Percentiles rank a stretch among this genome's conserved stretches.
These are phyloP conservation scores for Penicillium verhagenii DNA, from an alignment of 495 filamentous ascomycete species.

Conservation along the genomic window DNA sequence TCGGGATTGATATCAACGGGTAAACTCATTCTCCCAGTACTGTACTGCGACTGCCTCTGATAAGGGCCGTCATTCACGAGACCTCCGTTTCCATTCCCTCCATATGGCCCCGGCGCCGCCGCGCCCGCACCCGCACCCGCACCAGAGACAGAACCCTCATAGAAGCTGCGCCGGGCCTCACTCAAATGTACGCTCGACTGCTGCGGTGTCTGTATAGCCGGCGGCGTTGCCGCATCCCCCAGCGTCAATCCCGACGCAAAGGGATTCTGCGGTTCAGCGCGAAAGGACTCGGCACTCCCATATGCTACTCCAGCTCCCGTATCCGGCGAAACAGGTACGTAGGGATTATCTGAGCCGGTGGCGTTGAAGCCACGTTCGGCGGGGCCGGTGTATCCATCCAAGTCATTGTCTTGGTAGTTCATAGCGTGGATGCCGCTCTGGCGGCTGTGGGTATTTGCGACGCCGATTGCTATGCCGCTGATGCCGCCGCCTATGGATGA, in stretches of 20 bases:
- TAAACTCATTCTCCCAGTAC: conserved; percentile 45
- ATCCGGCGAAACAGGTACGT: conserved; percentile 30
- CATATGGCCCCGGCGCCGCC: conserved; percentile 24
- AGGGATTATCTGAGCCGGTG: conserved; percentile 45
- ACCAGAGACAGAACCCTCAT: conserved; percentile 29
- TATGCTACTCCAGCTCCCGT: conserved; percentile 1
- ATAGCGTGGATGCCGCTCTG: conserved; percentile 71
- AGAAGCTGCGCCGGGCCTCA: conserved; percentile 21
- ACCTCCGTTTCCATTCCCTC: conserved; percentile 7
- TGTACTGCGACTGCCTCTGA: conserved; percentile 58
- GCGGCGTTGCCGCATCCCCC: conserved; percentile 34
- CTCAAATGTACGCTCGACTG: conserved; percentile 32
- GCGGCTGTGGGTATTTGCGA: conserved; percentile 69
- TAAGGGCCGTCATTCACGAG: conserved; percentile 54
- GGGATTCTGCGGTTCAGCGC: conserved; percentile 24
- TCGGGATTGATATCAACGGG: conserved; percentile 67
- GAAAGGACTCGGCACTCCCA: conserved; percentile 24
- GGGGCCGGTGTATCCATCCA: conserved; percentile 34
- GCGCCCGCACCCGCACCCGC: background rate
- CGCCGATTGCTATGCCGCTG: conserved; percentile 69
- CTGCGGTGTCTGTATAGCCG: conserved; percentile 37
- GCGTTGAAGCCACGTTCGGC: conserved; percentile 46
- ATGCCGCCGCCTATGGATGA: conserved; percentile 73
- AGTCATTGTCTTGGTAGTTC: background rate
- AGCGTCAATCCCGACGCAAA: conserved; percentile 42